Base-by-base conservation (phyloP, 2,329 filamentous ascomycete species). In the Westerdykella ornata region DNA sequence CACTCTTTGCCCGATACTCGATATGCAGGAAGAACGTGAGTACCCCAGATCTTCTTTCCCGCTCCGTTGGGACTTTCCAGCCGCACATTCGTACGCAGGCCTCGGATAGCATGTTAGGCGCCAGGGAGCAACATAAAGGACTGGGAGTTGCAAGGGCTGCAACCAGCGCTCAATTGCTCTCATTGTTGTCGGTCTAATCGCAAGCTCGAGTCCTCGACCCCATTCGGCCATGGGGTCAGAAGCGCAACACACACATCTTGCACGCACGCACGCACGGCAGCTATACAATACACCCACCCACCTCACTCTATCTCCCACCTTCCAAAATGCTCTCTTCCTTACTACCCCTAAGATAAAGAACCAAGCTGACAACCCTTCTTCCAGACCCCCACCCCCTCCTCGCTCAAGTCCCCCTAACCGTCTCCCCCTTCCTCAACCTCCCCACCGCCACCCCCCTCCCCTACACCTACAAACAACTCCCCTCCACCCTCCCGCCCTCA, bases 391-490 rank as follows among this genome's bases (percentile, higher is more conserved):
- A 96, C 69, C 86, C 84, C 13, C 80, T 96, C 50, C 81, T 98
- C 35, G 85, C 89, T 52, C 92, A 98, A 70, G 81, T 97, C 31
- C 88, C 92, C 20, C 73, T 98, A 41, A 94, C 88, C 37, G 88
- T 97, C 34, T 96, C 90, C 3, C 92, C 92, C 18, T 96, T 96
- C 71, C 80, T 97, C 56, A 85, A 84, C 45, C 82, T 98, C 22
- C 92, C 92, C 9, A 84, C 86, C 20, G 84, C 90, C 18, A 85
- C 89, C 15, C 95, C 89, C 0, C 80, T 98, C 6, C 90, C 92
- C 17, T 97, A 97, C 72, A 94, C 88, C 54, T 97, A 96, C 76
- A 90, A 89, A 63, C 77, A 81, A 9, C 83, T 97, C 60, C 87
- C 90, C 0, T 90, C 88, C 1, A 85, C 88, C 2, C 78, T 97